phyloP scores from a whole-genome alignment of 805 yeast species.

The Clavispora asparagi region DNA sequence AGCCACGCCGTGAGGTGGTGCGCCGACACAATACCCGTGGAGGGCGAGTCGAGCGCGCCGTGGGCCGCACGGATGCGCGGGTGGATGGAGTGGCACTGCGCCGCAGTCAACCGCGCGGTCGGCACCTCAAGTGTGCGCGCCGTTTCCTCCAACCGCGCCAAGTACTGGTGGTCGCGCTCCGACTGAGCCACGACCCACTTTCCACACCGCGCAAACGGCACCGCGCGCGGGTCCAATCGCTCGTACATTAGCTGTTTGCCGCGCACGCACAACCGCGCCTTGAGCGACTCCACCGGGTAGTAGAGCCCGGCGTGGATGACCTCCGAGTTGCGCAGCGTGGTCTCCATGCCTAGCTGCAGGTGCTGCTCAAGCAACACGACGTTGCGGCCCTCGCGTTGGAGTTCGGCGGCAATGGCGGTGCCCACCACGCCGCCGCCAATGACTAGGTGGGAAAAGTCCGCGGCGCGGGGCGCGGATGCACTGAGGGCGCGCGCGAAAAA shows the following conservation, averaged over 20 bases:
- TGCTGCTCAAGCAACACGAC: constrained; percentile 72
- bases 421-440: constrained; percentile 88
- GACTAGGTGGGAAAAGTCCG: constrained; percentile 65
- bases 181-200: constrained; percentile 86
- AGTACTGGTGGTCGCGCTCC: constrained; percentile 54
- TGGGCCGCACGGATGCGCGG: constrained; percentile 62
- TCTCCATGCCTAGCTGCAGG: constrained; percentile 63
- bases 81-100: constrained; percentile 44
- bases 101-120: constrained; percentile 47
- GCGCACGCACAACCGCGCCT: constrained; percentile 63
- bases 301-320: constrained; percentile 91
- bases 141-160: constrained; percentile 48
- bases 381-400: constrained; percentile 40
- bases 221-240: constrained; percentile 31
- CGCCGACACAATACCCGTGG: constrained; percentile 81
- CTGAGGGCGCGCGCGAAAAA: background rate
- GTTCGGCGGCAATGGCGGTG: constrained; percentile 69
- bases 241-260: constrained; percentile 69
- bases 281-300: constrained; percentile 64
- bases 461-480: background rate
- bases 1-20: constrained; percentile 67
- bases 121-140: constrained; percentile 51
- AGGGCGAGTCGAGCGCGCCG: constrained; percentile 67
- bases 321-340: constrained; percentile 86
- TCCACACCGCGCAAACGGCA: constrained; percentile 59